A percentile compares a stretch with the other conserved stretches of the same genome.
Conservation (phyloP, 495 filamentous ascomycete species). For the Tirmania nivea region DNA sequence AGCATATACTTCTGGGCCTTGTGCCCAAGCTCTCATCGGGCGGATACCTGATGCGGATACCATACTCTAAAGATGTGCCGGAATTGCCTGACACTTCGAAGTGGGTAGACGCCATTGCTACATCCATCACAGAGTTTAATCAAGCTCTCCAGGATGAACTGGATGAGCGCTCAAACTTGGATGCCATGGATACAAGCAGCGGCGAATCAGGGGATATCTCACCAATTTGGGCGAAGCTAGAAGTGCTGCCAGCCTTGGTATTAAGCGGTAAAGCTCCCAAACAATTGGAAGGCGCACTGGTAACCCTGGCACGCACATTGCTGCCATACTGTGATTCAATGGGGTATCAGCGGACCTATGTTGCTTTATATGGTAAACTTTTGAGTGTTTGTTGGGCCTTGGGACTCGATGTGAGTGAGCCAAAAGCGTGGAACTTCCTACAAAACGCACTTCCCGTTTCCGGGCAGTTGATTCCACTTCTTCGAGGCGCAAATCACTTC, state of each 20-base stretch:
- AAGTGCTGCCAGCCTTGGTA: too few species aligned
- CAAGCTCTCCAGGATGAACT: too few species aligned
- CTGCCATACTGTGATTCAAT: background rate
- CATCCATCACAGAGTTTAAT: conserved; percentile 11
- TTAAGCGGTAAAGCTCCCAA: too few species aligned
- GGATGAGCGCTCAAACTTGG: too few species aligned
- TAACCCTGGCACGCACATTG: background rate
- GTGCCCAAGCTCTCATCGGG: conserved; percentile 43
- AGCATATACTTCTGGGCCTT: conserved; percentile 44
- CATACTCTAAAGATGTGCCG: background rate
- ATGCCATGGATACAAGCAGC: too few species aligned
- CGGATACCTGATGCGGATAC: conserved; percentile 22
- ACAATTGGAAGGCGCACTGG: too few species aligned
- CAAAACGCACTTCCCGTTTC: background rate
- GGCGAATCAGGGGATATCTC: too few species aligned
- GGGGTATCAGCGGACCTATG: background rate
- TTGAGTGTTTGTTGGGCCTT: background rate
- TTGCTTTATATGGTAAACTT: background rate
- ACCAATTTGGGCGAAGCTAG: too few species aligned
- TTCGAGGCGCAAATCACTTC: too few species aligned
- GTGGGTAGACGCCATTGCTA: background rate
- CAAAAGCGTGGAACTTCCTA: background rate
- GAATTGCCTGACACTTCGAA: background rate
- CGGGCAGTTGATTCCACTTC: background rate
- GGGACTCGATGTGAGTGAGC: background rate